These are phyloP conservation scores for Modicella reniformis DNA, from an alignment of 371 early-diverging fungal genomes.

Conservation along the genomic window DNA sequence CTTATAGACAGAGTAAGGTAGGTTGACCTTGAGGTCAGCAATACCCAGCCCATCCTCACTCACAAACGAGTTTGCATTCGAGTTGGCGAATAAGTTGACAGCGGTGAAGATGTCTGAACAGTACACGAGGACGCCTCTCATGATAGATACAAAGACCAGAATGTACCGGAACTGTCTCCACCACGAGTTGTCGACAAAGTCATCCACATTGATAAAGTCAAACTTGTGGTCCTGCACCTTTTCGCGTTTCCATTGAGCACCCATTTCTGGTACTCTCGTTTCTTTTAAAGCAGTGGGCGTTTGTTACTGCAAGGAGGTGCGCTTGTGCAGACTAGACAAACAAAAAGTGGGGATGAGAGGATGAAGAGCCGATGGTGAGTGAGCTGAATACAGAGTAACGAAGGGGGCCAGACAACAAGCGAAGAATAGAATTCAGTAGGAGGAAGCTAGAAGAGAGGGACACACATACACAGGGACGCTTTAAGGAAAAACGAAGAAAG, in stretches of 20 bases:
- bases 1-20: slow-evolving; percentile 58
- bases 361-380: background rate
- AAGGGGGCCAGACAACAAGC: background rate
- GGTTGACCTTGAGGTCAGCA: slow-evolving; percentile 36
- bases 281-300: background rate
- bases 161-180: slow-evolving; percentile 63
- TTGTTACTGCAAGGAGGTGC: background rate
- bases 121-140: slow-evolving; percentile 81
- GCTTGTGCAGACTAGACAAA: too few species aligned
- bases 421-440: too few species aligned
- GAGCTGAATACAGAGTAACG: background rate
- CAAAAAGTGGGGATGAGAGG: background rate
- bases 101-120: slow-evolving; percentile 79
- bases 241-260: slow-evolving; percentile 82
- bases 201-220: slow-evolving; percentile 86
- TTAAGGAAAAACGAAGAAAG: too few species aligned
- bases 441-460: too few species aligned
- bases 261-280: slow-evolving; percentile 47
- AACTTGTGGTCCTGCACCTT: slow-evolving; percentile 87
- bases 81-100: slow-evolving; percentile 60
- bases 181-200: slow-evolving; percentile 67
- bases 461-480: too few species aligned
- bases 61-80: slow-evolving; percentile 31
- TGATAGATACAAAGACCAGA: slow-evolving; percentile 70
- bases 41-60: slow-evolving; percentile 53